These are phyloP conservation scores for Iodosphaeria phyllophila DNA, from an alignment of 2,329 filamentous ascomycete genomes.

Conservation along the genomic window DNA sequence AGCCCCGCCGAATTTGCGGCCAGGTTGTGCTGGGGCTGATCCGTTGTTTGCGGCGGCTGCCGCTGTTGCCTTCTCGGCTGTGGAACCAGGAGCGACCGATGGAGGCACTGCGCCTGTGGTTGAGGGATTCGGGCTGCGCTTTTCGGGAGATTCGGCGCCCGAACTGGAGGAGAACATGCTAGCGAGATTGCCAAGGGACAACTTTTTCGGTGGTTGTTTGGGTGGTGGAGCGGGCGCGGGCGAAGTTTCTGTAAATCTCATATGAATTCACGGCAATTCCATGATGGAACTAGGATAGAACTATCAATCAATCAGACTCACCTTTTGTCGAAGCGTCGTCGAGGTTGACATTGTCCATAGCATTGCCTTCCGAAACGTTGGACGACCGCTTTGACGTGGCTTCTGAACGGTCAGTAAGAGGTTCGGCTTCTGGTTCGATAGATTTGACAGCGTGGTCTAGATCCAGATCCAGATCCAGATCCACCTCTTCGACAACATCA, in stretches of 20 bases:
- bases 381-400: constrained; percentile 25
- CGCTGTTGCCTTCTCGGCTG: no score
- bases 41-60: constrained; percentile 14
- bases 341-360: constrained; percentile 49
- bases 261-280: not conserved
- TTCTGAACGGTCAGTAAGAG: constrained; percentile 11
- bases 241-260: constrained; percentile 3
- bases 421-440: constrained; percentile 6
- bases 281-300: not conserved
- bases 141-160: constrained; percentile 27
- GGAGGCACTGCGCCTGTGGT: constrained; percentile 5
- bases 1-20: constrained; percentile 69
- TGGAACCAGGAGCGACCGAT: constrained; percentile 14
- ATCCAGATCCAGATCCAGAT: no score
- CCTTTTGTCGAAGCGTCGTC: constrained; percentile 29
- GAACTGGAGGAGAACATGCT: constrained; percentile 50
- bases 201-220: constrained; percentile 30
- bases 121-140: constrained; percentile 18
- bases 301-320: constrained; percentile 6
- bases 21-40: constrained; percentile 14
- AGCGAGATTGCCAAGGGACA: constrained; percentile 52
- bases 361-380: constrained; percentile 30
- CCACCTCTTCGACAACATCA: not conserved
- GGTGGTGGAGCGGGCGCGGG: constrained; percentile 14
- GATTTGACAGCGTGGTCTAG: no score